phyloP scores from a whole-genome alignment of 495 filamentous ascomycete genomes.

The Aspergillus avenaceus region DNA sequence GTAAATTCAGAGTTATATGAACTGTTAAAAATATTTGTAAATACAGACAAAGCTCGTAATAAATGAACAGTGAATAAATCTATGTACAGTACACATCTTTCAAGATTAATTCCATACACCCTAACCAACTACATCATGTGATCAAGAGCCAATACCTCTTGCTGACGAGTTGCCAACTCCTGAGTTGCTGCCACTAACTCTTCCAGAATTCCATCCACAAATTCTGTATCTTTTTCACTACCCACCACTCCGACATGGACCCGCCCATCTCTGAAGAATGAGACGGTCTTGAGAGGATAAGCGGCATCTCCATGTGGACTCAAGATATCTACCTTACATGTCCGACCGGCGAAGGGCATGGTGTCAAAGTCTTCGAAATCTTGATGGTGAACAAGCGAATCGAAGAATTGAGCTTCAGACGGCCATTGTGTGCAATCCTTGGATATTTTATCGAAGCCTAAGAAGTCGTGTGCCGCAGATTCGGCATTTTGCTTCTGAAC shows the following conservation, averaged over 20 bases:
- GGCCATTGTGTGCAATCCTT: conserved; percentile 23
- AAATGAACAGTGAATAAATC: no score
- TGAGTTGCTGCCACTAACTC: conserved; percentile 24
- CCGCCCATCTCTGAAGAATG: conserved; percentile 25
- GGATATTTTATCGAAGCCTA: conserved; percentile 28
- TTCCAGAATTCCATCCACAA: conserved; percentile 25
- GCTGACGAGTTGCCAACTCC: conserved; percentile 12
- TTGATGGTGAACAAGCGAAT: conserved; percentile 34
- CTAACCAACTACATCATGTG: no score
- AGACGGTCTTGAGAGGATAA: conserved; percentile 36
- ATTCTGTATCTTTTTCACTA: conserved; percentile 20
- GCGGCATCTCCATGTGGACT: conserved; percentile 36
- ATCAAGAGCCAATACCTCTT: no score
- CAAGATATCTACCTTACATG: conserved; percentile 31
- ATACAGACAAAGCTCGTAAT: no score
- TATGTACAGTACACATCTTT: no score
- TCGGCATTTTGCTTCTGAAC: conserved; percentile 30
- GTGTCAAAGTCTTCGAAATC: conserved; percentile 28
- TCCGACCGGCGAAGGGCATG: conserved; percentile 35
- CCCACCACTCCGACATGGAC: conserved; percentile 37
- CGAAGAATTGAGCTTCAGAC: conserved; percentile 13
- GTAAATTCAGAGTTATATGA: no score
- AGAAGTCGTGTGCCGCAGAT: conserved; percentile 25
- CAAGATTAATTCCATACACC: no score
- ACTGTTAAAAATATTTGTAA: no score